A percentile compares a stretch with the other conserved stretches of the same genome.
These are phyloP conservation scores for Antrodiella citrinella DNA, from an alignment of 768 basidiomycete species.

Conservation along the genomic window DNA sequence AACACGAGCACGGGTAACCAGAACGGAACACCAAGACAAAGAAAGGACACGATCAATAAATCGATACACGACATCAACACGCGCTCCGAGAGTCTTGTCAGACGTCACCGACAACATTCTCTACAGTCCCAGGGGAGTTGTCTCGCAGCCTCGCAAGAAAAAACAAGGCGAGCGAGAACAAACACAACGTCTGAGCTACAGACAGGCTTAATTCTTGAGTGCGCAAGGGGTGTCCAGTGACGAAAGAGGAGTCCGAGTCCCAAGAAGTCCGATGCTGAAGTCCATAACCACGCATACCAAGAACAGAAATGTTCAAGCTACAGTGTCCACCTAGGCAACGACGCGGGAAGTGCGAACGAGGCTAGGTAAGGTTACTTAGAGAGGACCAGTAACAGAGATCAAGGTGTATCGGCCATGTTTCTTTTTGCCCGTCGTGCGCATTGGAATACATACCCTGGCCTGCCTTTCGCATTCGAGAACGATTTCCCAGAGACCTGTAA, in stretches of 20 bases:
- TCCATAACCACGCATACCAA: slow-evolving; percentile 49
- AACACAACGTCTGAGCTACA: slow-evolving; percentile 39
- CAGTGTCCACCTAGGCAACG: slow-evolving; percentile 28
- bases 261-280: slow-evolving; percentile 29
- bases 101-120: slow-evolving; percentile 26
- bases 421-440: slow-evolving; percentile 20
- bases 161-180: slow-evolving; percentile 26
- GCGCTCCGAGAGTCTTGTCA: slow-evolving; percentile 38
- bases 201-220: slow-evolving; percentile 48
- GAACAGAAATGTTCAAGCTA: slow-evolving; percentile 22
- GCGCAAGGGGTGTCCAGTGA: slow-evolving; percentile 30
- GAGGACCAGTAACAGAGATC: slow-evolving; percentile 23
- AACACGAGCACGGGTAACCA: slow-evolving; percentile 11
- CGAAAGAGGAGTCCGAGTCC: slow-evolving; percentile 30
- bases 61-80: slow-evolving; percentile 30
- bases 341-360: slow-evolving; percentile 23
- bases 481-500: slow-evolving; percentile 28
- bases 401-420: slow-evolving; percentile 21
- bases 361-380: slow-evolving; percentile 36
- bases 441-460: slow-evolving; percentile 22
- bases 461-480: slow-evolving; percentile 27
- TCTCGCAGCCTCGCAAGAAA: slow-evolving; percentile 24
- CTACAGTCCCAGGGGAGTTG: slow-evolving; percentile 30
- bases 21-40: slow-evolving; percentile 19
- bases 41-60: slow-evolving; percentile 38